Conservation (phyloP, 2,329 filamentous ascomycete species). For the Ceratocystis diversiconidia region DNA sequence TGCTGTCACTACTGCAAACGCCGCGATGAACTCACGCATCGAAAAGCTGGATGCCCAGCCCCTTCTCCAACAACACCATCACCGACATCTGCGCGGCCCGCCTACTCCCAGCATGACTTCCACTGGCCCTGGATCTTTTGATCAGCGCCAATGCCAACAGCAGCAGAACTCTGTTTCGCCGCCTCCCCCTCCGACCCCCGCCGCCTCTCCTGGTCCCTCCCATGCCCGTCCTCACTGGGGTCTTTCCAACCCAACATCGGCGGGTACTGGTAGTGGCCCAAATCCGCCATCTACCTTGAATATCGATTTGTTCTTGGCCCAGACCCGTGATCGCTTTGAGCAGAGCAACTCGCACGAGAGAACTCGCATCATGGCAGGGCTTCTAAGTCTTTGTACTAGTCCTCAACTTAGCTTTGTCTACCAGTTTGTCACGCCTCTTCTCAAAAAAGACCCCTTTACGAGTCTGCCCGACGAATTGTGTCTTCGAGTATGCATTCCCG, state of each 20-base stretch:
- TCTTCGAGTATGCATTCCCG: constrained; percentile 46
- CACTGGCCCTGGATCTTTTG: constrained; percentile 44
- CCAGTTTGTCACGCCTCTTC: constrained; percentile 80
- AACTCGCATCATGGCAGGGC: constrained; percentile 68
- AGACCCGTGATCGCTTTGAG: constrained; percentile 67
- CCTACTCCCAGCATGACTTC: constrained; percentile 55
- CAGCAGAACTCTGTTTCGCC: constrained; percentile 37
- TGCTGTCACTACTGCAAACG: constrained; percentile 36
- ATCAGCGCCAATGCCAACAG: constrained; percentile 28
- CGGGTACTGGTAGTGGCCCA: constrained; percentile 36
- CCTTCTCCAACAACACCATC: constrained; percentile 38
- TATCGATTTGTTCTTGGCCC: constrained; percentile 49
- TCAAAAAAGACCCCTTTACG: constrained; percentile 94
- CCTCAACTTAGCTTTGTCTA: constrained; percentile 92
- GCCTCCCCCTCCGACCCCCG: constrained; percentile 50
- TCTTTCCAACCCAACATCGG: neutral
- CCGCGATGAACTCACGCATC: constrained; percentile 16
- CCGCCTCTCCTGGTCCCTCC: constrained; percentile 49
- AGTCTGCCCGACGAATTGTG: constrained; percentile 87
- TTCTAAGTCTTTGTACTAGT: constrained; percentile 88
- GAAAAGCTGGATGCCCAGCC: constrained; percentile 6
- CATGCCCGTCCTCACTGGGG: constrained; percentile 52
- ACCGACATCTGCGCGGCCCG: constrained; percentile 40
- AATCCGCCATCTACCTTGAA: neutral
- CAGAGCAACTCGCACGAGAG: constrained; percentile 61